Conservation (phyloP, 1,284 basidiomycete genomes). For the Trichosporon asahii region DNA sequence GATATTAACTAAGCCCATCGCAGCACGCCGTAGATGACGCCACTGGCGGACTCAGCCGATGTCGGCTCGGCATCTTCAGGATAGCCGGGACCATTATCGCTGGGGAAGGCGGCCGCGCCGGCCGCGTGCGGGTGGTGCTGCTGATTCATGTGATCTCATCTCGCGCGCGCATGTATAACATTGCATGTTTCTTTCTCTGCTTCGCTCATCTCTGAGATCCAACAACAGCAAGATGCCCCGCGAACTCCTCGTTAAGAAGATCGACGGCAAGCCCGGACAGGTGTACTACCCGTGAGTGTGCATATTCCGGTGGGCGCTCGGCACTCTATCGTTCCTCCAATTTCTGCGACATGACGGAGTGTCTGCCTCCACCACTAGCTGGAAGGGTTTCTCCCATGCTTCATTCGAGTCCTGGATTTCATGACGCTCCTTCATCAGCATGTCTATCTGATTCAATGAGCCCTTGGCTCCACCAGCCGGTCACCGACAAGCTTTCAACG, state of each 20-base stretch:
- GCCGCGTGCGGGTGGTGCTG: background rate
- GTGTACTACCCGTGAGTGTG: constrained; percentile 25
- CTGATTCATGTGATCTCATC: background rate
- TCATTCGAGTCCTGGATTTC: too few relatives aligned
- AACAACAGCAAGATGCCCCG: constrained; percentile 12
- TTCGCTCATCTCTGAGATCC: background rate
- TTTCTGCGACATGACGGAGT: background rate
- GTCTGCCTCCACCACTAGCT: background rate
- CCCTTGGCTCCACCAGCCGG: too few relatives aligned
- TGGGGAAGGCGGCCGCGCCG: background rate
- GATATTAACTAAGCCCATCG: background rate
- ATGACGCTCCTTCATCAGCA: too few relatives aligned
- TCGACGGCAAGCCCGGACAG: constrained; percentile 24
- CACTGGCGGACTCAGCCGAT: constrained; percentile 2
- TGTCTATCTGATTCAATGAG: too few relatives aligned
- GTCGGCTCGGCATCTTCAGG: constrained; percentile 8
- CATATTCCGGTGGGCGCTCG: background rate
- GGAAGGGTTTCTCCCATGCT: too few relatives aligned
- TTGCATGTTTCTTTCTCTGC: background rate
- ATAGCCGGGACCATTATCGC: constrained; percentile 5
- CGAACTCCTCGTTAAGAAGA: constrained; percentile 22
- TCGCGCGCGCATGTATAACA: too few relatives aligned
- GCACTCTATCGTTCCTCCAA: background rate
- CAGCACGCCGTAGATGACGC: background rate
- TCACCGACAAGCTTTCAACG: too few relatives aligned